Base-by-base conservation (phyloP, 805 yeast species). In the Kuraishia capsulata region DNA sequence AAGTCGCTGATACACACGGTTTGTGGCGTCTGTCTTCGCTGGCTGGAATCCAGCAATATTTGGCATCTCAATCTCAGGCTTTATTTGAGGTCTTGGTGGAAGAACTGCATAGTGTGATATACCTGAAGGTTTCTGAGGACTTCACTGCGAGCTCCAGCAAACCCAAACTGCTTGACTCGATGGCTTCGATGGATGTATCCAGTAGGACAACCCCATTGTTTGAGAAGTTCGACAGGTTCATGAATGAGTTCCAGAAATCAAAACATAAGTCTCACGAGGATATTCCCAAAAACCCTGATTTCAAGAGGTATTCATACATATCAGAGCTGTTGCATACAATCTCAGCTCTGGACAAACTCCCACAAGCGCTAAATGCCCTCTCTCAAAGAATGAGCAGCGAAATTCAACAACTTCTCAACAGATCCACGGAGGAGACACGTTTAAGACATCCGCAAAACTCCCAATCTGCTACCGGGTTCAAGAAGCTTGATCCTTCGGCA, bases 11-110 rank as follows among this genome's bases (percentile, higher is more conserved):
- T 13, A 58, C 63, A 30, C 71, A 71, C 49, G 65, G 68, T 13
- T 51, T 84, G 20, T 79, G 84, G 78, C 59, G 69, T 31, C 55
- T 83, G 17, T 65, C 76, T 1, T 75, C 81, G 0, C 61, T 82
- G 54, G 51, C 54, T 11, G 62, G 73, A 11, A 57, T 76, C 4
- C 73, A 69, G 40, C 68, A 61, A 32, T 73, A 73, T 44, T 59
- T 81, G 14, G 73, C 74, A 36, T 51, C 62, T 3, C 88, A 79
- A 44, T 68, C 73, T 13, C 75, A 73, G 41, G 69, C 71, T 31
- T 61, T 89, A 21, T 80, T 81, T 49, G 87, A 80, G 35, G 73
- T 75, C 44, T 63, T 89, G 16, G 63, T 84, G n/a, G 95, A 84
- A 44, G 95, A 88, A 50, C 60, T 87, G 31, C 78, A 76, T 42